phyloP scores from a whole-genome alignment of 192 early-diverging fungal species.

The Gonapodya prolifera region DNA sequence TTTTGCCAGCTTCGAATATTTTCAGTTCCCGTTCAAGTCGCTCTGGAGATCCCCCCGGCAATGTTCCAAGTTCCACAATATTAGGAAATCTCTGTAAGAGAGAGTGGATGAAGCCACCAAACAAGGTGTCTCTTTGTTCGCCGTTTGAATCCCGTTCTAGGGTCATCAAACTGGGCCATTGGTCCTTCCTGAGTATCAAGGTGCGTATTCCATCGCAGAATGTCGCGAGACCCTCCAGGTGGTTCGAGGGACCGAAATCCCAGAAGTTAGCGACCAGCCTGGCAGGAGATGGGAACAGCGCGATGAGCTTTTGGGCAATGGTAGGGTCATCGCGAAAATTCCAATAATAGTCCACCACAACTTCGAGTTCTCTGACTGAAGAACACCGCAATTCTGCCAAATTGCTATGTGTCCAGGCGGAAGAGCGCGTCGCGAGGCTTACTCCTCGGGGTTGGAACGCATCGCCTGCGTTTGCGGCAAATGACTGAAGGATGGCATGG shows the following conservation, averaged over 20 bases:
- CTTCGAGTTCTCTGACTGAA: background rate
- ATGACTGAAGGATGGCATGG: too few species aligned
- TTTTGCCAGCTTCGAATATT: background rate
- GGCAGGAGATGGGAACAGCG: background rate
- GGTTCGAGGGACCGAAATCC: background rate
- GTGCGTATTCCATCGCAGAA: background rate
- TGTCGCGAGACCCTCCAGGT: background rate
- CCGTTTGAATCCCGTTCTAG: background rate
- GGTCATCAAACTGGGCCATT: background rate
- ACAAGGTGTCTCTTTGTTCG: background rate
- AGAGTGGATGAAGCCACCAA: background rate
- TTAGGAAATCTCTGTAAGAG: background rate
- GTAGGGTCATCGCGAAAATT: background rate
- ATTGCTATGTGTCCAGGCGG: background rate
- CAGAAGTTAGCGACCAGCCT: background rate
- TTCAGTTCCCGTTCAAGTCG: background rate
- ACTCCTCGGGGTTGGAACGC: background rate
- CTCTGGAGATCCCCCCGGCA: background rate
- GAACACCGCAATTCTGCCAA: background rate
- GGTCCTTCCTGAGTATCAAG: background rate
- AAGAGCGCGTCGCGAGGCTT: background rate
- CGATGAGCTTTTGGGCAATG: background rate
- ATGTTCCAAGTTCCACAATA: background rate
- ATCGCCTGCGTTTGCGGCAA: too few species aligned
- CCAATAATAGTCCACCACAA: background rate